Conservation (phyloP, 2,329 filamentous ascomycete species). For the Tolypocladium inflatum region DNA sequence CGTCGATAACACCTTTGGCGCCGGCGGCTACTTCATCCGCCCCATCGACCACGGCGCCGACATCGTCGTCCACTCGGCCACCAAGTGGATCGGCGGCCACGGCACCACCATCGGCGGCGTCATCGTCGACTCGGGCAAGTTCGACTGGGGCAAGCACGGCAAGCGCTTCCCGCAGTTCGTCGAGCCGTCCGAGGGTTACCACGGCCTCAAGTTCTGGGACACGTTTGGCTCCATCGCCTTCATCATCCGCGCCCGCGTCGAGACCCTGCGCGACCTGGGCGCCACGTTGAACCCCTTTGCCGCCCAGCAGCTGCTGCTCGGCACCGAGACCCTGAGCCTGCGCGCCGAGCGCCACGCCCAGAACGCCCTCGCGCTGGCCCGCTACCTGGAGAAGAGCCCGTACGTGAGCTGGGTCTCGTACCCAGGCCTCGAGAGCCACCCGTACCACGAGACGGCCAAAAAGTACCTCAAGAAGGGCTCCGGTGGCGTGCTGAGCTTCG, state of each 20-base stretch:
- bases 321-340: slow-evolving; percentile 81
- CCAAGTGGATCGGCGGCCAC: slow-evolving; percentile 96
- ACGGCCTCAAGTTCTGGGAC: slow-evolving; percentile 90
- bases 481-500: slow-evolving; percentile 87
- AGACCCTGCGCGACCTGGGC: slow-evolving; percentile 82
- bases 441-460: slow-evolving; percentile 71
- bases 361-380: slow-evolving; percentile 72
- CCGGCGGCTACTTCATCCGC: slow-evolving; percentile 77
- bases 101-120: slow-evolving; percentile 86
- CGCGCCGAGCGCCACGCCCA: slow-evolving; percentile 77
- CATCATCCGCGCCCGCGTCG: slow-evolving; percentile 77
- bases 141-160: slow-evolving; percentile 82
- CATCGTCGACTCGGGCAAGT: slow-evolving; percentile 81
- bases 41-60: slow-evolving; percentile 88
- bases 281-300: slow-evolving; percentile 79
- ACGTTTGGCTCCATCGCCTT: slow-evolving; percentile 78
- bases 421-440: slow-evolving; percentile 75
- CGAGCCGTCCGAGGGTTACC: slow-evolving; percentile 81
- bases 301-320: slow-evolving; percentile 84
- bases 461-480: slow-evolving; percentile 79
- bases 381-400: slow-evolving; percentile 73
- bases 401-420: slow-evolving; percentile 93
- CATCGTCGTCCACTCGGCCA: slow-evolving; percentile 89
- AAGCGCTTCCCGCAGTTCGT: slow-evolving; percentile 87
- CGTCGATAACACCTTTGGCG: slow-evolving; percentile 91